phyloP scores from a whole-genome alignment of 192 early-diverging fungal genomes.

The Rhizophagus sp. region DNA sequence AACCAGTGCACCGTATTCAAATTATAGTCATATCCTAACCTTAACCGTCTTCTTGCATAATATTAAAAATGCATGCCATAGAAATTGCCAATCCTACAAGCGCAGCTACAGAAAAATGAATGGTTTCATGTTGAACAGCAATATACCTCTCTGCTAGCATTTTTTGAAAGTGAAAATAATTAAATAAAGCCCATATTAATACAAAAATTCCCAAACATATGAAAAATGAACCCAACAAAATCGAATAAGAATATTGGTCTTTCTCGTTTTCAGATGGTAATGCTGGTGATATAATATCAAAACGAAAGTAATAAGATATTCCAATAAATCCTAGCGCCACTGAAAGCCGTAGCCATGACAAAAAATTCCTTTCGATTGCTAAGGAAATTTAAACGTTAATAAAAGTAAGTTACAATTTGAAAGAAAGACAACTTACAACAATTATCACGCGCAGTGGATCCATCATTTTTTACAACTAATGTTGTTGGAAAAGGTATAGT shows the following conservation, averaged over 20 bases:
- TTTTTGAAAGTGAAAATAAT: not conserved
- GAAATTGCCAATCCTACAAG: too few relatives aligned
- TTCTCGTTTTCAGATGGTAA: not conserved
- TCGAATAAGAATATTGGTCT: not conserved
- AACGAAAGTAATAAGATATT: not conserved
- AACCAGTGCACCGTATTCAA: too few relatives aligned
- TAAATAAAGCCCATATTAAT: not conserved
- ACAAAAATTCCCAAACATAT: not conserved
- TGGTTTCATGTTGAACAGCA: too few relatives aligned
- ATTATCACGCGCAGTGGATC: not conserved
- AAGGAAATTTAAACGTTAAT: not conserved
- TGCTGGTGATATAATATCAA: not conserved
- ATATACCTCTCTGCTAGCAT: too few relatives aligned
- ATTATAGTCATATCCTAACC: too few relatives aligned
- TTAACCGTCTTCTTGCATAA: too few relatives aligned
- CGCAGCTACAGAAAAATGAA: too few relatives aligned
- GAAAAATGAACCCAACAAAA: not conserved
- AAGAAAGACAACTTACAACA: not conserved
- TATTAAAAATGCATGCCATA: too few relatives aligned
- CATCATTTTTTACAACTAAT: not conserved
- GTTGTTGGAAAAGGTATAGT: not conserved
- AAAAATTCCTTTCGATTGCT: not conserved
- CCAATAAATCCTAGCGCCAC: not conserved
- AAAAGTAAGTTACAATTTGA: not conserved
- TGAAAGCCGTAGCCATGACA: not conserved